phyloP scores from a whole-genome alignment of 1,139 yeast genomes.

The Debaryomyces sp. region DNA sequence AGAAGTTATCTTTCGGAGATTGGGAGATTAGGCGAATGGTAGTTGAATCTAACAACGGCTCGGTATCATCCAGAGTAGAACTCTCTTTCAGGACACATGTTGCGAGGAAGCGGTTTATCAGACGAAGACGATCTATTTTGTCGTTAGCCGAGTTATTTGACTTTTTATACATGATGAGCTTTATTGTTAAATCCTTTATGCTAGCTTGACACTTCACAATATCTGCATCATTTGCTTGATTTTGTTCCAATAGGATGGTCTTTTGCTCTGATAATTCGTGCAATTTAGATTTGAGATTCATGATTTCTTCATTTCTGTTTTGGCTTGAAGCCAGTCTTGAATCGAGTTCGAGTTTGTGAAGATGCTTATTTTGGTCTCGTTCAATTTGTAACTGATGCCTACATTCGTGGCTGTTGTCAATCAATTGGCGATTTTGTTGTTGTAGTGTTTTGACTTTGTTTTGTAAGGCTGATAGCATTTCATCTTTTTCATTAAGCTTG shows the following conservation, averaged over 20 bases:
- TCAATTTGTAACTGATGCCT: not conserved
- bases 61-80: conserved; percentile 4
- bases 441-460: conserved; percentile 2
- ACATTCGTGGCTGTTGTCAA: not conserved
- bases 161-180: conserved; percentile 9
- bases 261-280: conserved; percentile 1
- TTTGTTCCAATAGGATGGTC: not conserved
- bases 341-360: not conserved
- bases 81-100: not conserved
- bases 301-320: not conserved
- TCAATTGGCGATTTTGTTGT: conserved; percentile 6
- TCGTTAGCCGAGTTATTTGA: conserved; percentile 1
- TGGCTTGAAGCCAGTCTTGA: not conserved
- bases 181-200: conserved; percentile 8
- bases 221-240: conserved; percentile 2
- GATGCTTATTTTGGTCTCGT: not conserved
- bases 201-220: not conserved
- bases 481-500: conserved; percentile 13
- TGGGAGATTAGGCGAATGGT: conserved; percentile 2
- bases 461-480: conserved; percentile 8
- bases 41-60: conserved; percentile 7
- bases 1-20: not conserved
- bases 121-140: conserved; percentile 7
- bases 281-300: not conserved
- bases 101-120: conserved; percentile 5